Evolutionary conservation across 2,329 filamentous ascomycete genomes (phyloP), one percentile per base, ranked within the genome.

Genomic region (Moelleriella libera): DNA sequence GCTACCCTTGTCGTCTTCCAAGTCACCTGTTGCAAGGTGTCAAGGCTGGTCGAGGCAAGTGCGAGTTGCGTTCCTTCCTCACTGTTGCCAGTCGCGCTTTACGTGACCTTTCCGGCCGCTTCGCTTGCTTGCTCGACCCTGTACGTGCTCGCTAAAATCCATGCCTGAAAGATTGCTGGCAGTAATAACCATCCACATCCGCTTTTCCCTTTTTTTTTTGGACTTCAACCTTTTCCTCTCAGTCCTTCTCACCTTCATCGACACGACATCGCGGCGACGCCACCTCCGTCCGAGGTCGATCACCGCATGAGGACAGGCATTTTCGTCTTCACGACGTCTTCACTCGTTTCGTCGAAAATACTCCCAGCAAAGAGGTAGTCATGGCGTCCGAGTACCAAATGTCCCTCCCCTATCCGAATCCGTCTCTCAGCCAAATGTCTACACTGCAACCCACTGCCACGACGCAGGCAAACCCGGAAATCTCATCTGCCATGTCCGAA

Each of bases 401-500:
- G 39, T 60, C 62, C 46, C 58, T 64, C 42, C 56, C 58, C 39
- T 65, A 65, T 48, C 61, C 59, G 28, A 63, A 64, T 42, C 57
- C 54, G 14, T 58, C 59, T 5, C 51, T 62, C n/a, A 54, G 55
- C 12, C 59, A 63, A 46, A 60, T 63, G 52, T 55, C 52, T n/a
- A 47, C 49, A 6, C 32, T 53, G 10, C 53, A 55, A 29, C 49
- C 45, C 29, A 10, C 28, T 28, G 44, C 30, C 6, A 37, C 14
- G 41, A 9, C 43, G 9, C 45, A 44, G 21, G 12, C 30, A 28
- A 21, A 41, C 21, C 40, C 30, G 5, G 37, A n/a, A 34, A 30
- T 34, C 30, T 41, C 28, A 45, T 12, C 45, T 30, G 30, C 6
- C n/a, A 45, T 47, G 45, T 21, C 29, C n/a, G 44, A 14, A 30